Percentiles rank a stretch among this genome's conserved stretches.
Evolutionary conservation across 2,329 filamentous ascomycete genomes (phyloP).

Genomic region (Septoria petroselini): DNA sequence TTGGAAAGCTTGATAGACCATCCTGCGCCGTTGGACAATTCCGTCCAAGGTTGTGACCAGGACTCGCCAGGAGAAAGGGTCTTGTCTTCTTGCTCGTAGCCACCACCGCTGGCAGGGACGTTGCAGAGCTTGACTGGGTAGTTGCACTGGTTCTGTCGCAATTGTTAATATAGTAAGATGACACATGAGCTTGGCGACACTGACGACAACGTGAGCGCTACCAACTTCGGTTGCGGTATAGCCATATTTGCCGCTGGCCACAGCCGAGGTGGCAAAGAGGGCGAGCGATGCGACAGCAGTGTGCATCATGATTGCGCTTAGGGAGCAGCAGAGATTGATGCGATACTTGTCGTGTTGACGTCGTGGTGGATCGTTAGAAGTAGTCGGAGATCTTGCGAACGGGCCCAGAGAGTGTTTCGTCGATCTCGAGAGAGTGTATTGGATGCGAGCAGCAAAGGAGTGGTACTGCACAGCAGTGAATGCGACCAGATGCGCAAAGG

Average conservation of each 20-base stretch:
- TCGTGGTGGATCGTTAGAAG: constrained; percentile 10
- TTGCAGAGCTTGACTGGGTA: constrained; percentile 36
- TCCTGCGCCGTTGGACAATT: constrained; percentile 36
- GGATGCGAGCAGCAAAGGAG: constrained; percentile 33
- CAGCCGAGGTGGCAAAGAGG: constrained; percentile 27
- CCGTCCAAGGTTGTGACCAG: constrained; percentile 37
- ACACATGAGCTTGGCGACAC: neutral
- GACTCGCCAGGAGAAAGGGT: constrained; percentile 29
- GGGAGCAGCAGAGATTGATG: constrained; percentile 2
- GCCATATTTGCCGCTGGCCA: constrained; percentile 14
- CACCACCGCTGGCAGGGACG: constrained; percentile 32
- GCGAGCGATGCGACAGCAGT: constrained; percentile 28
- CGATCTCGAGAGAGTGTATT: constrained; percentile 27
- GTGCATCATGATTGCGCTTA: constrained; percentile 24
- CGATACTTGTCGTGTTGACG: constrained; percentile 8
- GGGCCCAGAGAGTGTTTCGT: constrained; percentile 28
- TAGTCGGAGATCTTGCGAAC: constrained; percentile 10
- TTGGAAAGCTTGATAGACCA: constrained; percentile 43
- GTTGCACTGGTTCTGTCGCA: constrained; percentile 32
- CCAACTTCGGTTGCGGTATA: constrained; percentile 27
- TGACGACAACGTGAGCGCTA: constrained; percentile 30
- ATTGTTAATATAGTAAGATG: neutral
- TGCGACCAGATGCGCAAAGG: constrained; percentile 33
- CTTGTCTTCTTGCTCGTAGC: constrained; percentile 29
- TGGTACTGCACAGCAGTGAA: constrained; percentile 39